Conservation (phyloP, 805 yeast species). For the Candida schatavii region DNA sequence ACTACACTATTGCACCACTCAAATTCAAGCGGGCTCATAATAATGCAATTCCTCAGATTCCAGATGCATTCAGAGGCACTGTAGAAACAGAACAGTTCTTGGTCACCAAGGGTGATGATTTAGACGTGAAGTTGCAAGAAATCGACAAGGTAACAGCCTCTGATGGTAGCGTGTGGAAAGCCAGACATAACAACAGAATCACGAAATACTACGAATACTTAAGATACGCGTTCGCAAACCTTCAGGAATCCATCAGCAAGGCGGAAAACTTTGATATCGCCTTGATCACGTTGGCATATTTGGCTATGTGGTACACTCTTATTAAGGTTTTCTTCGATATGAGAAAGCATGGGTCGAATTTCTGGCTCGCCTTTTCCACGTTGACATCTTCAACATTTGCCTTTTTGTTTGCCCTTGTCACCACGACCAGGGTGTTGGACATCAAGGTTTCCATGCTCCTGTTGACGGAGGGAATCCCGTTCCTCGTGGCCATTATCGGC, state of each 20-base stretch:
- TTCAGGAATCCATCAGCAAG: constrained; percentile 50
- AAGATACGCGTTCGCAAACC: constrained; percentile 35
- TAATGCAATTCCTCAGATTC: constrained; percentile 37
- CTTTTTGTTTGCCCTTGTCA: constrained; percentile 68
- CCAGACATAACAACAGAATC: constrained; percentile 54
- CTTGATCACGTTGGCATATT: constrained; percentile 74
- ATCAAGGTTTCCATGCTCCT: constrained; percentile 67
- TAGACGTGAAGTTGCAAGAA: constrained; percentile 19
- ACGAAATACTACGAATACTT: constrained; percentile 56
- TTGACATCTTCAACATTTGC: constrained; percentile 79
- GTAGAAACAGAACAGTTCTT: constrained; percentile 43
- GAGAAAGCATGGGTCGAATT: constrained; percentile 74
- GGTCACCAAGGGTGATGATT: constrained; percentile 29
- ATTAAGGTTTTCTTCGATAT: constrained; percentile 71
- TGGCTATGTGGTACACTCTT: constrained; percentile 85
- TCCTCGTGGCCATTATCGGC: constrained; percentile 87
- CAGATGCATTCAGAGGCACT: constrained; percentile 27
- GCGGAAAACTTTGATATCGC: constrained; percentile 87
- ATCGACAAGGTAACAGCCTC: constrained; percentile 39
- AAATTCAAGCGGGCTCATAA: constrained; percentile 49
- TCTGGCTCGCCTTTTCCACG: constrained; percentile 83
- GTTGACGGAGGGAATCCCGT: constrained; percentile 89
- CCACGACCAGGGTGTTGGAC: constrained; percentile 54
- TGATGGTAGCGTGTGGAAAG: constrained; percentile 47
- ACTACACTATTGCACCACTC: constrained; percentile 52